Base-by-base conservation (phyloP, 176 grass and related monocot genomes). In the Ensete glaucum region DNA sequence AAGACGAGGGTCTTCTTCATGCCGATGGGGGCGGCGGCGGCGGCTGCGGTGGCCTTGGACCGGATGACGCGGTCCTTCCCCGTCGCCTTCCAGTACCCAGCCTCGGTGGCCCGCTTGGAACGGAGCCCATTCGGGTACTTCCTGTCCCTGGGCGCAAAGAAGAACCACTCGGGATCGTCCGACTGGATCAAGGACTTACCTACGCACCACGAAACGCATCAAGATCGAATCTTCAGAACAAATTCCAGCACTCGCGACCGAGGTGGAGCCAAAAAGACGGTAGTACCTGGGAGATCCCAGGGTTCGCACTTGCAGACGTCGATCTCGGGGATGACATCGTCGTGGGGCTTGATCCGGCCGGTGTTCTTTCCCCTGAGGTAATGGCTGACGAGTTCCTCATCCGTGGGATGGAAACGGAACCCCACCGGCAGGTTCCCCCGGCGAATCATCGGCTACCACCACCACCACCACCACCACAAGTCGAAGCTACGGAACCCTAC, bases 1-100 rank as follows among this genome's bases (percentile, higher is more conserved):
- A 91, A 91, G 50, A 88, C 88, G 19, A 91, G 85, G 17, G 88
- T 91, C 82, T 87, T 91, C 80, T 87, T 91, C 66, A 85, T 62
- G 76, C 88, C 88, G 80, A 91, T 91, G 56, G 82, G 64, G 21
- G 52, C 12, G 6, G 64, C 9, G 26, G 75, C 52, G 11, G 64
- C 53, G 22, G 53, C 62, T 20, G 29, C 82, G 74, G n/a, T 23
- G 62, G 50, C 73, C 73, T 70, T 76, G 17, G 78, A 43, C 25
- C 73, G 55, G 43, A 86, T 86, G n/a, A 50, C 26, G 68, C 84
- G 68, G 53, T 86, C 84, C 84, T 79, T 86, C 6, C 84, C 84
- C 24, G n/a, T 86, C 2, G 84, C 80, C 84, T 86, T 86, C 84
- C 84, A 86, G 69, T 86, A 86, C 27, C 88, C 85, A 8, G 69